Percentiles rank a stretch among this genome's conserved stretches.
Evolutionary conservation across 202 grass and related monocot genomes (phyloP).

Genomic region (Panicum hallii): DNA sequence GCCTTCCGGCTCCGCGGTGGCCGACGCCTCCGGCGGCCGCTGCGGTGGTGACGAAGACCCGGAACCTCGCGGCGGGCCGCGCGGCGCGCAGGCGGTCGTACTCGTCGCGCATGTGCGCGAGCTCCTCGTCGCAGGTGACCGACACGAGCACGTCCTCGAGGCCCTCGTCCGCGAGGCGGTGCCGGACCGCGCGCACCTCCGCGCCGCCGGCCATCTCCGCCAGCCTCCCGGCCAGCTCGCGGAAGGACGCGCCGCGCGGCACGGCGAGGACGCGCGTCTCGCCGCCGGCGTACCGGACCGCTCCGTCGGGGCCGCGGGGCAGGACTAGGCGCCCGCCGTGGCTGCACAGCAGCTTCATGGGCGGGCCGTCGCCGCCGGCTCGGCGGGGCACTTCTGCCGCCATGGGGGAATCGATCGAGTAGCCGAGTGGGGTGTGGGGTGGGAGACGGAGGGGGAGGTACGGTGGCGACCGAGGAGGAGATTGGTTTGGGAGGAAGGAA

Average conservation of each 20-base stretch:
- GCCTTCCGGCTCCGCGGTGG: not conserved
- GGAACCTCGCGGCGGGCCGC: constrained; percentile 15
- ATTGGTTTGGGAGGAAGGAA: not conserved
- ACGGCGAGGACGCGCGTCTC: constrained; percentile 69
- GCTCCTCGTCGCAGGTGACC: constrained; percentile 71
- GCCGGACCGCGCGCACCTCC: constrained; percentile 44
- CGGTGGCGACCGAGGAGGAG: not conserved
- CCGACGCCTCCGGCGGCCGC: not conserved
- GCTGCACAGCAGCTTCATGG: constrained; percentile 71
- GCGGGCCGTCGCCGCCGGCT: not conserved
- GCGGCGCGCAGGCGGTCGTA: constrained; percentile 44
- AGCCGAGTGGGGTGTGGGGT: not conserved
- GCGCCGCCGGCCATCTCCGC: constrained; percentile 44
- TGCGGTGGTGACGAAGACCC: not conserved
- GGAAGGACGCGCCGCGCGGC: constrained; percentile 57
- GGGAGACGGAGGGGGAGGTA: not conserved
- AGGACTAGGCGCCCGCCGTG: constrained; percentile 69
- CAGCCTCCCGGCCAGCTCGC: constrained; percentile 53
- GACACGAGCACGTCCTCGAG: constrained; percentile 61
- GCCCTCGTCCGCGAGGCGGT: constrained; percentile 54
- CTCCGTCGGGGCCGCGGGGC: constrained; percentile 47
- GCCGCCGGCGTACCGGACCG: constrained; percentile 70
- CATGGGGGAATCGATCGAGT: constrained; percentile 5
- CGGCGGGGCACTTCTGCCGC: not conserved
- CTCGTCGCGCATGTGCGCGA: constrained; percentile 75